These are phyloP conservation scores for Forsythia suspensa DNA, from an alignment of 257 asterid genomes.

Conservation along the genomic window DNA sequence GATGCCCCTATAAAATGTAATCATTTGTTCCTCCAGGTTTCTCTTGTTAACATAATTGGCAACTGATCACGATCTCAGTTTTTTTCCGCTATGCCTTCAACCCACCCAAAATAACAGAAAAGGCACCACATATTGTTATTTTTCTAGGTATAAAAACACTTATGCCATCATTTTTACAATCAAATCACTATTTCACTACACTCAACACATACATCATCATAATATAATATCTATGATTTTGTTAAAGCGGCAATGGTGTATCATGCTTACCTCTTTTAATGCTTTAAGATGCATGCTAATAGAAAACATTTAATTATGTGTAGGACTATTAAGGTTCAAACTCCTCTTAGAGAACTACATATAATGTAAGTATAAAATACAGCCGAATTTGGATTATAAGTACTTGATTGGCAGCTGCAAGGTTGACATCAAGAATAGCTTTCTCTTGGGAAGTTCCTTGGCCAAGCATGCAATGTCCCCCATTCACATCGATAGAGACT, in stretches of 20 bases:
- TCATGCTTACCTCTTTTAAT: not conserved
- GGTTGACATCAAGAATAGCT: conserved; percentile 93
- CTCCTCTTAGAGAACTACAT: not conserved
- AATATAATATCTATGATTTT: not conserved
- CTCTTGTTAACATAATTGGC: not conserved
- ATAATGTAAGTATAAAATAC: conserved; percentile 19
- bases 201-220: not conserved
- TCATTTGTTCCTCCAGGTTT: not conserved
- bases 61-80: not conserved
- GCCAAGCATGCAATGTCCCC: conserved; percentile 96
- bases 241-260: not conserved
- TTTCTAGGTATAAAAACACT: not conserved
- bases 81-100: not conserved
- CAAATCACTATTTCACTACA: not conserved
- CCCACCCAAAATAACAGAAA: not conserved
- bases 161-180: not conserved
- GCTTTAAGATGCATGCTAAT: not conserved
- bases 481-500: conserved; percentile 95
- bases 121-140: not conserved
- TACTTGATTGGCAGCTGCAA: conserved; percentile 95
- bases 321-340: conserved; percentile 7
- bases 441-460: conserved; percentile 92
- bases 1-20: not conserved
- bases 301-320: conserved; percentile 12
- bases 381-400: conserved; percentile 15